Evolutionary conservation across 805 yeast genomes (phyloP).

Genomic region (Candida koratica): DNA sequence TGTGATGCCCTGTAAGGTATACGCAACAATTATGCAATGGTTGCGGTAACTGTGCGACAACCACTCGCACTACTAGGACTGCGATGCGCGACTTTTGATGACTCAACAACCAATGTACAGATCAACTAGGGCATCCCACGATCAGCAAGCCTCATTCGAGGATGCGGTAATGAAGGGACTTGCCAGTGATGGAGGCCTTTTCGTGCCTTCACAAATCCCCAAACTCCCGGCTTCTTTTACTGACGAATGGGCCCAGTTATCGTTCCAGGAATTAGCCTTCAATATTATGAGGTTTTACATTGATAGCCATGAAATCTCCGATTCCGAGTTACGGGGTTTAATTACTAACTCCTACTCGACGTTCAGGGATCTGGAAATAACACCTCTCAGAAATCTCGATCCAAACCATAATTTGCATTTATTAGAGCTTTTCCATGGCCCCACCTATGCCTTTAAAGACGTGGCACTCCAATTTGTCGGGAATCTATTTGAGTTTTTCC

Average conservation of each 20-base stretch:
- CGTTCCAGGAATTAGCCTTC: slow-evolving; percentile 84
- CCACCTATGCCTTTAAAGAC: slow-evolving; percentile 98
- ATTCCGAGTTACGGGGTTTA: slow-evolving; percentile 59
- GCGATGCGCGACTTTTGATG: too few relatives aligned
- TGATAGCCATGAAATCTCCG: slow-evolving; percentile 65
- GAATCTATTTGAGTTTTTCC: slow-evolving; percentile 89
- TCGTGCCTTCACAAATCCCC: slow-evolving; percentile 83
- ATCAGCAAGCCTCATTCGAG: slow-evolving; percentile 62
- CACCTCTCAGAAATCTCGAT: slow-evolving; percentile 73
- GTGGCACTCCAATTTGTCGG: slow-evolving; percentile 98
- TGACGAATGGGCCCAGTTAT: slow-evolving; percentile 63
- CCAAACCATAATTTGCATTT: slow-evolving; percentile 54
- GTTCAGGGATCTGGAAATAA: slow-evolving; percentile 81
- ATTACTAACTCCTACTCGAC: slow-evolving; percentile 78
- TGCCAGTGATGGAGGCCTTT: slow-evolving; percentile 95
- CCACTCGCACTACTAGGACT: too few relatives aligned
- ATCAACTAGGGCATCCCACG: slow-evolving; percentile 66
- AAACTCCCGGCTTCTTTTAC: slow-evolving; percentile 53
- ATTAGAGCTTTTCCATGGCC: slow-evolving; percentile 96
- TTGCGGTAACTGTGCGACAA: too few relatives aligned
- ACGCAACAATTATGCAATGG: too few relatives aligned
- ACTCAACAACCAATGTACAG: too few relatives aligned
- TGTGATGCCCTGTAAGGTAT: too few relatives aligned
- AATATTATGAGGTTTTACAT: slow-evolving; percentile 81
- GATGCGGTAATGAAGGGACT: slow-evolving; percentile 85